Conservation (phyloP, 257 asterid species). For the Jaltomata sinuosa region DNA sequence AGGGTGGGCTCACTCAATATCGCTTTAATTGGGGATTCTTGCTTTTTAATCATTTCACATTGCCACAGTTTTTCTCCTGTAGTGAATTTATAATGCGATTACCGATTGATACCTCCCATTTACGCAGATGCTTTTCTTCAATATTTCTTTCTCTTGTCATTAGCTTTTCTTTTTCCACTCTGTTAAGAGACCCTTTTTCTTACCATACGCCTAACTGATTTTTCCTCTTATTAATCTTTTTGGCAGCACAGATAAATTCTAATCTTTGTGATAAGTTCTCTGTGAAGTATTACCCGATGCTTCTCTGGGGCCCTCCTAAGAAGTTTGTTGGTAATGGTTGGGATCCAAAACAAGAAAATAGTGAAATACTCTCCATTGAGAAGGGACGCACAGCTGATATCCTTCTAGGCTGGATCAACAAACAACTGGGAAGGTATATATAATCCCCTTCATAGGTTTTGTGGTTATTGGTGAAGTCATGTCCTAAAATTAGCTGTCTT, state of each 20-base stretch:
- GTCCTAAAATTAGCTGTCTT: neutral
- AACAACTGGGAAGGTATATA: constrained; percentile 55
- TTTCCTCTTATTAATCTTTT: constrained; percentile 30
- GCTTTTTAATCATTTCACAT: neutral
- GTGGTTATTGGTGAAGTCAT: neutral
- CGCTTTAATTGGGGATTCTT: neutral
- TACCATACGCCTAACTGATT: constrained; percentile 26
- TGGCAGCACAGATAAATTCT: constrained; percentile 92
- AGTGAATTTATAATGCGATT: neutral
- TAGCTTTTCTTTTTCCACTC: neutral
- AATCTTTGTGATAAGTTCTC: constrained; percentile 86
- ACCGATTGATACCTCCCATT: neutral
- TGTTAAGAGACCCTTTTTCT: neutral
- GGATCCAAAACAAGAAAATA: constrained; percentile 53
- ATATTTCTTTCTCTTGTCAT: neutral
- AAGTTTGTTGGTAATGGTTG: constrained; percentile 68
- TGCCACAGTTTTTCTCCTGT: neutral
- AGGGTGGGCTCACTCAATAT: neutral
- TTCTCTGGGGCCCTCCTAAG: constrained; percentile 82
- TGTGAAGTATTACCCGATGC: constrained; percentile 67
- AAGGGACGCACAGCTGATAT: constrained; percentile 61
- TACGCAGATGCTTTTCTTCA: neutral
- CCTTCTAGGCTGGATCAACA: constrained; percentile 75
- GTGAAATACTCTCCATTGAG: constrained; percentile 46
- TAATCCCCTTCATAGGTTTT: neutral